Evolutionary conservation across 2,329 filamentous ascomycete species (phyloP).

Genomic region (Penicillium palitans): DNA sequence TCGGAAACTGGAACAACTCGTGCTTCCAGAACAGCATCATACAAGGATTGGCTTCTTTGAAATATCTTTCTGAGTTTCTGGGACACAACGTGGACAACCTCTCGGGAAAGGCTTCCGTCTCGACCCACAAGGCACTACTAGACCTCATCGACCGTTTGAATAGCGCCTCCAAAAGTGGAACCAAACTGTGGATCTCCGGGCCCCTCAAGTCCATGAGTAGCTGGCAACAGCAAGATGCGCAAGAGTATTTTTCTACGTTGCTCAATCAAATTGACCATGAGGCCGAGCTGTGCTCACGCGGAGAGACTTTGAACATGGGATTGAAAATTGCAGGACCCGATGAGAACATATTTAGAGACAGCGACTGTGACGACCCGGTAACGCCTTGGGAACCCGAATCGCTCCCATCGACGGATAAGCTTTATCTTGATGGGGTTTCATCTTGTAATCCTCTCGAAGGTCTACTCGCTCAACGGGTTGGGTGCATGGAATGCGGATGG

Average conservation of each 20-base stretch:
- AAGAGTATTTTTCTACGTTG: slow-evolving; percentile 93
- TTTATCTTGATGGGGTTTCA: slow-evolving; percentile 20
- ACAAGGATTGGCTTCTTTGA: slow-evolving; percentile 76
- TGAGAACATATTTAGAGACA: slow-evolving; percentile 35
- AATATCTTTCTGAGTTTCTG: slow-evolving; percentile 68
- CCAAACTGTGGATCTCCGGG: slow-evolving; percentile 76
- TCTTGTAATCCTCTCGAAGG: slow-evolving; percentile 81
- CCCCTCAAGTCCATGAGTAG: slow-evolving; percentile 90
- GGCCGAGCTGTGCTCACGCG: slow-evolving; percentile 54
- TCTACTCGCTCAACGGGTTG: slow-evolving; percentile 80
- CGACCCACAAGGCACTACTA: slow-evolving; percentile 58
- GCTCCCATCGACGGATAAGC: slow-evolving; percentile 7
- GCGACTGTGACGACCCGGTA: slow-evolving; percentile 10
- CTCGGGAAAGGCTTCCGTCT: slow-evolving; percentile 38
- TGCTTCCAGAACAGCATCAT: slow-evolving; percentile 98
- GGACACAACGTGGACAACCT: slow-evolving; percentile 43
- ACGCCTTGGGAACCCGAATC: slow-evolving; percentile 16
- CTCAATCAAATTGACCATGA: slow-evolving; percentile 83
- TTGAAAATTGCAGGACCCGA: slow-evolving; percentile 40
- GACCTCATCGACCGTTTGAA: slow-evolving; percentile 70
- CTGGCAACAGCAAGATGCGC: slow-evolving; percentile 94
- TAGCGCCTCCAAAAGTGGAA: slow-evolving; percentile 68
- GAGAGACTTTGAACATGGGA: slow-evolving; percentile 46
- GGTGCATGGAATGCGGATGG: slow-evolving; percentile 80
- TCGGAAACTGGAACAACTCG: slow-evolving; percentile 92